Evolutionary conservation across 768 basidiomycete genomes (phyloP).

Genomic region (Rhizopogon roseolus): DNA sequence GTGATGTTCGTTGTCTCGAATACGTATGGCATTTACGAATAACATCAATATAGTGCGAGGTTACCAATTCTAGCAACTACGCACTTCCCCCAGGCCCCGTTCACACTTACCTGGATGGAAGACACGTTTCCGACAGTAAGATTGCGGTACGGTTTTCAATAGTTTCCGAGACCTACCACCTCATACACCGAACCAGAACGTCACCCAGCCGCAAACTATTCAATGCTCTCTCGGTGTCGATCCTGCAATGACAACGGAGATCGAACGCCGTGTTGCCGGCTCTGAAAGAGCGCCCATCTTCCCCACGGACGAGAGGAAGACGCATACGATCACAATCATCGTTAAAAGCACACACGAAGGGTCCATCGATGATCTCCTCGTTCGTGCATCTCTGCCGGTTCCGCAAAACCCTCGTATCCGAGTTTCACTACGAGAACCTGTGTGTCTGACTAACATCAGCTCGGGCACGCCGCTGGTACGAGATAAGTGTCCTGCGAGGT

Average conservation of each 20-base stretch:
- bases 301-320: no score
- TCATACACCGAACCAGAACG: slow-evolving; percentile 3
- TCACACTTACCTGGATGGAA: slow-evolving; percentile 23
- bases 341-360: slow-evolving; percentile 13
- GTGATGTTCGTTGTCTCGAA: neutral
- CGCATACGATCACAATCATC: slow-evolving; percentile 12
- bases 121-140: slow-evolving; percentile 19
- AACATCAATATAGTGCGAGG: slow-evolving; percentile 11
- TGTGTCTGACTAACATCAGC: slow-evolving; percentile 15
- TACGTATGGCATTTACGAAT: no score
- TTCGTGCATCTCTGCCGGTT: slow-evolving; percentile 24
- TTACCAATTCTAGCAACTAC: slow-evolving; percentile 22
- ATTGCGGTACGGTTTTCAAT: slow-evolving; percentile 13
- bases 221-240: slow-evolving; percentile 18
- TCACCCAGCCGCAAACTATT: slow-evolving; percentile 10
- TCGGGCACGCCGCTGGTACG: slow-evolving; percentile 8
- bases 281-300: neutral
- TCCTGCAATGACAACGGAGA: slow-evolving; percentile 8
- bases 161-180: neutral
- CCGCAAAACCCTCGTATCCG: slow-evolving; percentile 22
- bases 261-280: slow-evolving; percentile 8
- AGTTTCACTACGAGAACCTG: slow-evolving; percentile 21
- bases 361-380: slow-evolving; percentile 9
- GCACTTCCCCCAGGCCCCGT: slow-evolving; percentile 22
- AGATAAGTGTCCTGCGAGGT: slow-evolving; percentile 12